A percentile compares a stretch with the other conserved stretches of the same genome.
These are phyloP conservation scores for Pseudofabraea citricarpa DNA, from an alignment of 2,329 filamentous ascomycete genomes.

Conservation along the genomic window DNA sequence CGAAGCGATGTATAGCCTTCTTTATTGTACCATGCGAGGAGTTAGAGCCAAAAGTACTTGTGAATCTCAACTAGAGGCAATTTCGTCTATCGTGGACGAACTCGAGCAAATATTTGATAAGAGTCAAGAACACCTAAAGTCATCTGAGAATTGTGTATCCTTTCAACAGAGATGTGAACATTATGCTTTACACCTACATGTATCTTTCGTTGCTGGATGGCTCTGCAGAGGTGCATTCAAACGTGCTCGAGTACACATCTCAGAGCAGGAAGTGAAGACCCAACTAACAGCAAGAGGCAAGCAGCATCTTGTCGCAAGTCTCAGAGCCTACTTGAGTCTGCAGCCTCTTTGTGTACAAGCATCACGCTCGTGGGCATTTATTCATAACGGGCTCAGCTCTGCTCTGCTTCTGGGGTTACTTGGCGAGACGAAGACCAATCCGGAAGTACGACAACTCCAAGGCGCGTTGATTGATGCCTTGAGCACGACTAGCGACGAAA, in stretches of 20 bases:
- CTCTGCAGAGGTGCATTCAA: conserved; percentile 47
- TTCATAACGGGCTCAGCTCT: conserved; percentile 59
- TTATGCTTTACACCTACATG: conserved; percentile 56
- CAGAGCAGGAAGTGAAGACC: conserved; percentile 39
- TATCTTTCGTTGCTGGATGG: conserved; percentile 56
- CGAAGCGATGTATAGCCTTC: conserved; percentile 57
- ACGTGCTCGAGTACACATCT: conserved; percentile 35
- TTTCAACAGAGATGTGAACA: conserved; percentile 56
- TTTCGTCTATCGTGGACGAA: neutral
- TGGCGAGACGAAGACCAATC: conserved; percentile 53
- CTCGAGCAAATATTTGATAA: neutral
- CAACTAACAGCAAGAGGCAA: conserved; percentile 50
- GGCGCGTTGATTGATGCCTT: conserved; percentile 57
- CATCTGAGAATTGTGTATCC: conserved; percentile 43
- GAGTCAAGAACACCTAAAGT: neutral
- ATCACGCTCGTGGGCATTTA: conserved; percentile 60
- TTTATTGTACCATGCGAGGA: conserved; percentile 46
- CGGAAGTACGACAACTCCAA: conserved; percentile 54
- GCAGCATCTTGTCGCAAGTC: conserved; percentile 26
- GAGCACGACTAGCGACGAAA: neutral
- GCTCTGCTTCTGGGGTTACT: conserved; percentile 56
- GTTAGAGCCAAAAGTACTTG: conserved; percentile 6
- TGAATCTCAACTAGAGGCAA: neutral
- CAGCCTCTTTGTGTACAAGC: conserved; percentile 59
- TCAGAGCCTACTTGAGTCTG: conserved; percentile 61